A percentile compares a stretch with the other conserved stretches of the same genome.
These are phyloP conservation scores for Priceomyces fermenticarens DNA, from an alignment of 805 yeast genomes.

Conservation along the genomic window DNA sequence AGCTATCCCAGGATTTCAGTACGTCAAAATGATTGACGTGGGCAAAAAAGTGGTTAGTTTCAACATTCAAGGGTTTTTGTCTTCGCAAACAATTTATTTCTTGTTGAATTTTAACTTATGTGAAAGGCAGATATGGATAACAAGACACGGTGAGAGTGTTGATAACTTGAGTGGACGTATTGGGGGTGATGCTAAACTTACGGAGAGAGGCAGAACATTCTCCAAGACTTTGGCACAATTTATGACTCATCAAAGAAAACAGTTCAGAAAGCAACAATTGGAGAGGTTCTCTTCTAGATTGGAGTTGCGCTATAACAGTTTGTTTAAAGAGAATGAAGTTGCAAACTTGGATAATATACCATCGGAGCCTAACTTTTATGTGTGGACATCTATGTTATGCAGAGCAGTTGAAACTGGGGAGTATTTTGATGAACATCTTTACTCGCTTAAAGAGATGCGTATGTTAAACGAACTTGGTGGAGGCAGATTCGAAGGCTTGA, in stretches of 20 bases:
- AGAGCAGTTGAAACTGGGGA: constrained; percentile 78
- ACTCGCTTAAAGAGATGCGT: constrained; percentile 81
- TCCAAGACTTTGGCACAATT: constrained; percentile 71
- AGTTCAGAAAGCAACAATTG: constrained; percentile 63
- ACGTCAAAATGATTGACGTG: constrained; percentile 93
- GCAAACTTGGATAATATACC: constrained; percentile 25
- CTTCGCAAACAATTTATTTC: constrained; percentile 91
- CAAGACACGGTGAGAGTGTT: constrained; percentile 90
- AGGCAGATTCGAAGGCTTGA: constrained; percentile 89
- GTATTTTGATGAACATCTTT: constrained; percentile 69
- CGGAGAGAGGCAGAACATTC: constrained; percentile 74
- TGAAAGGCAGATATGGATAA: constrained; percentile 90
- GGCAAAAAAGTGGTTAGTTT: constrained; percentile 92
- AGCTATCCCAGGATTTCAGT: constrained; percentile 66
- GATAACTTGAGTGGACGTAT: constrained; percentile 84
- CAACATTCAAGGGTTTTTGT: constrained; percentile 80
- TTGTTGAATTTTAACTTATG: constrained; percentile 82
- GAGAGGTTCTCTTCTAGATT: constrained; percentile 48
- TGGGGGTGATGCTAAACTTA: constrained; percentile 87
- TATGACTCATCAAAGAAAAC: constrained; percentile 64
- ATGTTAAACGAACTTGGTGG: constrained; percentile 94
- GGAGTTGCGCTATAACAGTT: constrained; percentile 39
- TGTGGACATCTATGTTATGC: constrained; percentile 87
- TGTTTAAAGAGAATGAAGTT: constrained; percentile 20
- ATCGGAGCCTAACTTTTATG: constrained; percentile 74